Evolutionary conservation across 805 yeast genomes (phyloP), one percentile per base, ranked within the genome.

Genomic region (Yarrowia sp.): DNA sequence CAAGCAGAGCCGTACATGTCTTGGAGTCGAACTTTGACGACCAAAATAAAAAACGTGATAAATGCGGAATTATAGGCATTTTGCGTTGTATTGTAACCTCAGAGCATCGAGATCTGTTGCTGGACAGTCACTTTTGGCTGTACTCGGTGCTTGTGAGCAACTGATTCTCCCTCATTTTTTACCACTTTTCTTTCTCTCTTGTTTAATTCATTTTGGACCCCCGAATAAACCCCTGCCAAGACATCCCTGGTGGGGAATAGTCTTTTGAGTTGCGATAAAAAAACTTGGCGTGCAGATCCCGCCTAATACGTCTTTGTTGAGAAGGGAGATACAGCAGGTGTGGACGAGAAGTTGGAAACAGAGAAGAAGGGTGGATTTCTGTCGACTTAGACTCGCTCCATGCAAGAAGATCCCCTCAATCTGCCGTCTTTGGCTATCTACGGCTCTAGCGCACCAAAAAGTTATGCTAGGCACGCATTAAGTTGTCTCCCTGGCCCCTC

Each of bases 151-250:
- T n/a, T n/a, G n/a, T n/a, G n/a, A n/a, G n/a, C n/a, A n/a, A n/a
- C n/a, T n/a, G n/a, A n/a, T n/a, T 9, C 29, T 27, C 29, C 29
- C 29, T 12, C 29, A 27, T 27, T 9, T 27, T 27, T 6, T 27
- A n/a, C n/a, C n/a, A n/a, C n/a, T 27, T 0, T 3, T 33, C 19
- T 16, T 12, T 35, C 21, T 18, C n/a, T 16, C 21, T n/a, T n/a
- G n/a, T n/a, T n/a, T n/a, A n/a, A n/a, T n/a, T 18, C 41, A 21
- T 38, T 19, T 9, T 12, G 12, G 16, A 21, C 3, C n/a, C 21
- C 32, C 35, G 51, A 44, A 44, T 29, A 29, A 44, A 44, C 51
- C 51, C 51, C 35, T 44, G 51, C 51, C 51, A 44, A 44, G 51
- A 44, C 2, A 3, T 44, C 51, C 35, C 35, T 29, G 35, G 29